phyloP scores from a whole-genome alignment of 1,284 basidiomycete species.

The Cryptococcus depauperatus region DNA sequence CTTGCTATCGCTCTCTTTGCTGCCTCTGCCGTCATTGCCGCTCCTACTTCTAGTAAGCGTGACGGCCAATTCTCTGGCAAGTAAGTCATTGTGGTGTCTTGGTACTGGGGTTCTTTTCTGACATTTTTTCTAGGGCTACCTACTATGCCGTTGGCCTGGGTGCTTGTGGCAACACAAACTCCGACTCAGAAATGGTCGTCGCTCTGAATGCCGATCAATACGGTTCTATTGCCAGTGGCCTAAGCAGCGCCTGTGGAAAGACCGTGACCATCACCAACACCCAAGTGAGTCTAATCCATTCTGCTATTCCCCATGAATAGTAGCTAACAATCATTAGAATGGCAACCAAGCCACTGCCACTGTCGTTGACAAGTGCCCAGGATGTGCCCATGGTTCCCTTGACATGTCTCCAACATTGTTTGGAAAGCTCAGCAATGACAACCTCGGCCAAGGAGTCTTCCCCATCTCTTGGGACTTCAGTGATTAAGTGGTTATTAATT shows the following conservation, averaged over 20 bases:
- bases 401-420: slow-evolving; percentile 49
- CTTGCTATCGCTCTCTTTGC: slow-evolving; percentile 20
- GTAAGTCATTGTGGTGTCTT: slow-evolving; percentile 1
- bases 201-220: slow-evolving; percentile 34
- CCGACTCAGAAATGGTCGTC: slow-evolving; percentile 30
- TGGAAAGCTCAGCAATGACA: slow-evolving; percentile 29
- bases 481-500: too few relatives aligned
- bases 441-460: slow-evolving; percentile 38
- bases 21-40: slow-evolving; percentile 20
- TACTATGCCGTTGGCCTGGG: slow-evolving; percentile 34
- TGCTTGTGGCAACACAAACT: slow-evolving; percentile 29
- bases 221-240: slow-evolving; percentile 9
- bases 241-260: slow-evolving; percentile 52
- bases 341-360: slow-evolving; percentile 54
- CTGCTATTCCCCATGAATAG: neutral
- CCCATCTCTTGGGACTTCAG: slow-evolving; percentile 26
- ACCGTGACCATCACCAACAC: slow-evolving; percentile 58
- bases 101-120: neutral
- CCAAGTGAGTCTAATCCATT: slow-evolving; percentile 11
- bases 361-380: slow-evolving; percentile 51
- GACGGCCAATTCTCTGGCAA: slow-evolving; percentile 18
- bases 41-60: slow-evolving; percentile 18
- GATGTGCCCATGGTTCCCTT: slow-evolving; percentile 45
- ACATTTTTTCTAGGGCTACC: slow-evolving; percentile 14
- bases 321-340: slow-evolving; percentile 35